A percentile compares a stretch with the other conserved stretches of the same genome.
These are phyloP conservation scores for Zygoascus meyerae DNA, from an alignment of 1,139 yeast genomes.

Conservation along the genomic window DNA sequence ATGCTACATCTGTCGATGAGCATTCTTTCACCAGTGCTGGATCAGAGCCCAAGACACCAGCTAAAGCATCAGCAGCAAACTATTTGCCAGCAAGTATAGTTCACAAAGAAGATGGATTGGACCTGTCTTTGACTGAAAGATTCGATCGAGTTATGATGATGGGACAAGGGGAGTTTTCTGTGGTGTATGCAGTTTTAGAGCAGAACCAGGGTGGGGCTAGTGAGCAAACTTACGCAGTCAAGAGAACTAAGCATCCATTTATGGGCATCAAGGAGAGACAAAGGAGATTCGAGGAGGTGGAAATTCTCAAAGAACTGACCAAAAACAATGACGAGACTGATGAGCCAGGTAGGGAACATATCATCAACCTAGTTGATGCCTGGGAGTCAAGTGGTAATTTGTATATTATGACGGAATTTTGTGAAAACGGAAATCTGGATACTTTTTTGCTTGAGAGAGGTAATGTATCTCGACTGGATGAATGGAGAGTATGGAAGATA, in stretches of 20 bases:
- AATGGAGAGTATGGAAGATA: conserved; percentile 97
- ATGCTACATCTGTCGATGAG: no score
- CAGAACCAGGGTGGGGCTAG: conserved; percentile 21
- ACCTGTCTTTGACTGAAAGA: conserved; percentile 34
- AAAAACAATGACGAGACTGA: conserved; percentile 50
- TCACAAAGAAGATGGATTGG: conserved; percentile 14
- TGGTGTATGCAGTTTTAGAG: conserved; percentile 70
- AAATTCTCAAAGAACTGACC: conserved; percentile 43
- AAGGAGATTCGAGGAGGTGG: conserved; percentile 54
- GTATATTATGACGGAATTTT: conserved; percentile 90
- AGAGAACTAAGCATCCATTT: conserved; percentile 61
- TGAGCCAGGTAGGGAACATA: conserved; percentile 74
- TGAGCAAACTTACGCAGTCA: conserved; percentile 60
- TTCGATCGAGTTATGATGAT: conserved; percentile 67
- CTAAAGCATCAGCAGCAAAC: conserved; percentile 24
- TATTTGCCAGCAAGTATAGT: conserved; percentile 7
- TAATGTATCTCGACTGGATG: conserved; percentile 70
- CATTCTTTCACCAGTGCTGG: neutral
- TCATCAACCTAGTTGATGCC: conserved; percentile 72
- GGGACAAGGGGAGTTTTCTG: conserved; percentile 85
- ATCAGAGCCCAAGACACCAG: conserved; percentile 25
- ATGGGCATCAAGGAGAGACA: conserved; percentile 48
- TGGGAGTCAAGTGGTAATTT: conserved; percentile 76
- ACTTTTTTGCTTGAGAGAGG: conserved; percentile 76
- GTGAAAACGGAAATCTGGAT: conserved; percentile 90